Base-by-base conservation (phyloP, 2,329 filamentous ascomycete species). In the Trichoderma sp. region DNA sequence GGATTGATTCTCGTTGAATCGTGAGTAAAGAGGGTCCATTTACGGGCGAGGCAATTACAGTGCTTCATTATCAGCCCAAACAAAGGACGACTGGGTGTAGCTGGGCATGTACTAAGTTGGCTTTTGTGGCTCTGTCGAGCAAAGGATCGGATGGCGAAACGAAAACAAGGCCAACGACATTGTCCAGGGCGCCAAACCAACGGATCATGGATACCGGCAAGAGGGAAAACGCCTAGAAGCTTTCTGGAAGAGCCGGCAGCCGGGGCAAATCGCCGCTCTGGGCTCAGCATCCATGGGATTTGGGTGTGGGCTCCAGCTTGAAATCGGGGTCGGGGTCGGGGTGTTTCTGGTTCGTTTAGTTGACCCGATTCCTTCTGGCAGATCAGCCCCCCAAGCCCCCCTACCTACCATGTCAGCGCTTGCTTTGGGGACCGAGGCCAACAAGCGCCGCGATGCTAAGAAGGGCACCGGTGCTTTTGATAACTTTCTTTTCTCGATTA, bases 231-330 rank as follows among this genome's bases (percentile, higher is more conserved):
- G 34, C 34, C 30, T 26, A 63, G 61, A 63, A 63, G 30, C 51
- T 44, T 63, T 63, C 61, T 63, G 44, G 61, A 63, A 63, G 47
- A 24, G 50, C 61, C 34, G 51, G 61, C 59, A 28, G 41, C 58
- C 61, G 61, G 61, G 41, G 61, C 61, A 63, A 63, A 56, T 63
- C 51, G 34, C 43, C 51, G 61, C 43, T 47, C 47, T 34, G 58
- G 58, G 12, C 34, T 39, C 34, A 39, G 12, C 34, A 34, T 14
- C 14, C 34, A 39, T 39, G 34, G 34, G 34, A 39, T 12, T 10
- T 3, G 30, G 12, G 34, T 24, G 21, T 24, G 21, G 21, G 21
- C 21, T 24, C 21, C 21, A 24, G 12, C 12, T 39, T 39, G 10
- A 10, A 14, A 14, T n/a, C 10, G 15, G 50, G 50, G 50, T 52